phyloP scores from a whole-genome alignment of 352 stramenopile genomes.

The Peronospora tabacina region DNA sequence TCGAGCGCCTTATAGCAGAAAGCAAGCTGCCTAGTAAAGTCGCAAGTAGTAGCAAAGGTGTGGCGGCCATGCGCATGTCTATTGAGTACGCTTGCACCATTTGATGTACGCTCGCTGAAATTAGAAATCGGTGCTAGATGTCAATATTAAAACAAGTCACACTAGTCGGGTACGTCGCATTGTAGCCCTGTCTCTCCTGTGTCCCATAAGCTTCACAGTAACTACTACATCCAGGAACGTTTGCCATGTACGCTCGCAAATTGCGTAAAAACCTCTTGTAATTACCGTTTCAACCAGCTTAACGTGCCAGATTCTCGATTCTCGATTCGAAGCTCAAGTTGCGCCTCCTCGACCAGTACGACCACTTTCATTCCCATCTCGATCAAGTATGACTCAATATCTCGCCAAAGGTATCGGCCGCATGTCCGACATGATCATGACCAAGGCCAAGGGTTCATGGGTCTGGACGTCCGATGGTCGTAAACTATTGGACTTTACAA shows the following conservation, averaged over 20 bases:
- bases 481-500: conserved; percentile 90
- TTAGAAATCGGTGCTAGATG: no score
- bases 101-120: conserved; percentile 21
- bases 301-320: conserved; percentile 1
- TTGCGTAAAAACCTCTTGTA: background rate
- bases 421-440: conserved; percentile 83
- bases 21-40: no score
- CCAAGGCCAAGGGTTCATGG: conserved; percentile 79
- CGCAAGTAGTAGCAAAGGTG: no score
- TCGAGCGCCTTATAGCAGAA: no score
- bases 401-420: conserved; percentile 68
- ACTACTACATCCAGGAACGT: background rate
- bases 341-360: no score
- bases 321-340: no score
- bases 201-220: background rate
- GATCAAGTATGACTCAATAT: conserved; percentile 56
- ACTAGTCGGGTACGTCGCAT: no score
- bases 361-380: background rate
- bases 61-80: background rate
- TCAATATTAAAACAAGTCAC: no score
- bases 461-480: conserved; percentile 82
- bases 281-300: conserved; percentile 19
- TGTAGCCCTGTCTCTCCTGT: no score
- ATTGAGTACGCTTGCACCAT: conserved; percentile 25
- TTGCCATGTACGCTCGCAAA: no score